Percentiles rank a stretch among this genome's conserved stretches.
phyloP scores from a whole-genome alignment of 2,329 filamentous ascomycete genomes.

The Parastagonospora avenae region DNA sequence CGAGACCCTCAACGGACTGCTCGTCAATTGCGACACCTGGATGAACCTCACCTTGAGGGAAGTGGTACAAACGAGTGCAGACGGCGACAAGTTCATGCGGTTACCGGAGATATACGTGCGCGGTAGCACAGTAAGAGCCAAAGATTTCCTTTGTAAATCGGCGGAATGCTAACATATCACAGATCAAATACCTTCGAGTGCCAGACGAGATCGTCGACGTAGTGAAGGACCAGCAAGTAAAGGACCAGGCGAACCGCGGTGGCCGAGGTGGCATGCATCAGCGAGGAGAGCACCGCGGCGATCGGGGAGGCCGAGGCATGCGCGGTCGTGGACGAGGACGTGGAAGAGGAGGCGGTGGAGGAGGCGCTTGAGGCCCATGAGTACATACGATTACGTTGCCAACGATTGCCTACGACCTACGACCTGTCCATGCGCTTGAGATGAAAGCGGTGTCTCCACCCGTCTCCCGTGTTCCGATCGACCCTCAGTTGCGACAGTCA shows the following conservation, averaged over 20 bases:
- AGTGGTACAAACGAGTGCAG: slow-evolving; percentile 93
- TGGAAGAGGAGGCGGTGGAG: slow-evolving; percentile 58
- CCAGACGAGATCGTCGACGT: slow-evolving; percentile 96
- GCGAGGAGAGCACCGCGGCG: slow-evolving; percentile 60
- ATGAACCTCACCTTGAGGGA: slow-evolving; percentile 99
- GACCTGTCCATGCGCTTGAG: not conserved
- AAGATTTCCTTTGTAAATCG: not conserved
- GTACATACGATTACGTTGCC: not conserved
- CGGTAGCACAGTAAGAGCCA: slow-evolving; percentile 86
- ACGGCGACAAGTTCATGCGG: slow-evolving; percentile 91
- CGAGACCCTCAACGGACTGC: slow-evolving; percentile 94
- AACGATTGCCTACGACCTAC: not conserved
- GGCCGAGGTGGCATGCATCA: slow-evolving; percentile 68
- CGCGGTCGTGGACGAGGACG: slow-evolving; percentile 59
- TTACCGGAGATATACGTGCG: slow-evolving; percentile 94
- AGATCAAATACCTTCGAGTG: slow-evolving; percentile 98
- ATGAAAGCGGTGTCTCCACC: not conserved
- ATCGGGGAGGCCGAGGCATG: slow-evolving; percentile 56
- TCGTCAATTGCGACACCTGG: slow-evolving; percentile 98
- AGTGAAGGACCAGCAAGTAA: slow-evolving; percentile 89
- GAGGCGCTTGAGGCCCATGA: slow-evolving; percentile 44
- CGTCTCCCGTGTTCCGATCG: not conserved
- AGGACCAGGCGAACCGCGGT: slow-evolving; percentile 64
- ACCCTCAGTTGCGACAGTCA: not conserved
- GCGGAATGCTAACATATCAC: slow-evolving; percentile 13